A percentile compares a stretch with the other conserved stretches of the same genome.
Conservation (phyloP, 371 early-diverging fungal species). For the Mortierella sp. region DNA sequence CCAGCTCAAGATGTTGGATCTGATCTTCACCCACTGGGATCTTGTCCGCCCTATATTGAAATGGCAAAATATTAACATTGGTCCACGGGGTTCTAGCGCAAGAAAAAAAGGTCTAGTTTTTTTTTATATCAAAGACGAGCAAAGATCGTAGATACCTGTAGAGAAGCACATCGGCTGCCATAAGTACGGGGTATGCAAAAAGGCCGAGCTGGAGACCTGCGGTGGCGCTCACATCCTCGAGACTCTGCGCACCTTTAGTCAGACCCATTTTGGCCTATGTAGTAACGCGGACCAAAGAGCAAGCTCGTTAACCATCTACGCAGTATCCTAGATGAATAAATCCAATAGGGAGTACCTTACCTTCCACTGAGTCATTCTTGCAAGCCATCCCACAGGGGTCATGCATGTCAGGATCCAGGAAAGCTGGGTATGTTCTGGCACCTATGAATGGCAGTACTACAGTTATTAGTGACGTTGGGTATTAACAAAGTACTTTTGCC, state of each 20-base stretch:
- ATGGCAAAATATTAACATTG: neutral
- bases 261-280: conserved; percentile 60
- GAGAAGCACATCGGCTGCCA: conserved; percentile 94
- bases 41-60: conserved; percentile 72
- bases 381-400: conserved; percentile 89
- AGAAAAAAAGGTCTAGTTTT: neutral
- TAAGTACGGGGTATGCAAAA: conserved; percentile 92
- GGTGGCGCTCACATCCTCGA: conserved; percentile 61
- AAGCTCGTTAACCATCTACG: neutral
- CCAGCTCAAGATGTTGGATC: conserved; percentile 89
- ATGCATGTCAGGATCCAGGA: conserved; percentile 89
- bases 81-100: neutral
- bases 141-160: conserved; percentile 67
- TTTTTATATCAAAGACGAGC: neutral
- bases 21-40: conserved; percentile 97
- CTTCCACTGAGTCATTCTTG: conserved; percentile 98
- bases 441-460: conserved; percentile 44
- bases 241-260: conserved; percentile 44
- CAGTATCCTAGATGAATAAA: neutral
- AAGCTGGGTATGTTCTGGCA: conserved; percentile 84
- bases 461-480: no score
- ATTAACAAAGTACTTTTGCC: neutral
- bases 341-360: conserved; percentile 15
- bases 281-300: neutral
- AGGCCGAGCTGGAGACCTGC: conserved; percentile 78